Percentiles rank a stretch among this genome's conserved stretches.
Evolutionary conservation across 257 asterid genomes (phyloP).

Genomic region (Petrea volubilis): DNA sequence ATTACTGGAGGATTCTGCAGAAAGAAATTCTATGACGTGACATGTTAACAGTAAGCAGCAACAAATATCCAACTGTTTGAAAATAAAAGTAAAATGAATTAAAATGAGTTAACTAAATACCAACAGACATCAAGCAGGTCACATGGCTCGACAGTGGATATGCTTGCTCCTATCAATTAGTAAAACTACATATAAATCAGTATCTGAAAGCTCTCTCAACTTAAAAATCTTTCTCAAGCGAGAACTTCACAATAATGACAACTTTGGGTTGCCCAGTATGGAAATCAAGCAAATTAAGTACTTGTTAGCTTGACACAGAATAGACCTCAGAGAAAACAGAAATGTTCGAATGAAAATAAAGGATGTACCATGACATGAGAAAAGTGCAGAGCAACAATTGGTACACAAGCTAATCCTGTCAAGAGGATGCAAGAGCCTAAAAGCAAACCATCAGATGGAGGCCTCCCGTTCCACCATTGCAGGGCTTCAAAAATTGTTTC

Average conservation of each 20-base stretch:
- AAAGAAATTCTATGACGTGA: neutral
- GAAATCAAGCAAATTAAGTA: constrained; percentile 1
- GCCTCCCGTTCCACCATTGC: constrained; percentile 98
- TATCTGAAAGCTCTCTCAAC: constrained; percentile 8
- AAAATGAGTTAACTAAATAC: neutral
- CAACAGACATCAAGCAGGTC: constrained; percentile 4
- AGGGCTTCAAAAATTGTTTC: constrained; percentile 97
- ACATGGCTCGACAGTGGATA: constrained; percentile 15
- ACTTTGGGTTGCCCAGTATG: constrained; percentile 14
- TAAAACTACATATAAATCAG: constrained; percentile 8
- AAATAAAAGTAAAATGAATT: constrained; percentile 9
- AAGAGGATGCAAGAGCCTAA: constrained; percentile 85
- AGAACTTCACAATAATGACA: neutral
- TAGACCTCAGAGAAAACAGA: neutral
- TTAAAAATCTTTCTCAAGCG: neutral
- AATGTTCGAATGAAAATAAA: constrained; percentile 6
- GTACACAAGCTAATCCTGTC: constrained; percentile 87
- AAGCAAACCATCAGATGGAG: constrained; percentile 96
- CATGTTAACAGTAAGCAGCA: neutral
- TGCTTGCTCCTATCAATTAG: constrained; percentile 5
- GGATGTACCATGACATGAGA: constrained; percentile 89
- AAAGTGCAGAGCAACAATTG: constrained; percentile 92
- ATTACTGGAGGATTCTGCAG: neutral
- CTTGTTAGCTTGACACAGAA: neutral
- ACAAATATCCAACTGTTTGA: constrained; percentile 8